These are phyloP conservation scores for Sordariomycetes sp. DNA, from an alignment of 2,329 filamentous ascomycete genomes.

Conservation along the genomic window DNA sequence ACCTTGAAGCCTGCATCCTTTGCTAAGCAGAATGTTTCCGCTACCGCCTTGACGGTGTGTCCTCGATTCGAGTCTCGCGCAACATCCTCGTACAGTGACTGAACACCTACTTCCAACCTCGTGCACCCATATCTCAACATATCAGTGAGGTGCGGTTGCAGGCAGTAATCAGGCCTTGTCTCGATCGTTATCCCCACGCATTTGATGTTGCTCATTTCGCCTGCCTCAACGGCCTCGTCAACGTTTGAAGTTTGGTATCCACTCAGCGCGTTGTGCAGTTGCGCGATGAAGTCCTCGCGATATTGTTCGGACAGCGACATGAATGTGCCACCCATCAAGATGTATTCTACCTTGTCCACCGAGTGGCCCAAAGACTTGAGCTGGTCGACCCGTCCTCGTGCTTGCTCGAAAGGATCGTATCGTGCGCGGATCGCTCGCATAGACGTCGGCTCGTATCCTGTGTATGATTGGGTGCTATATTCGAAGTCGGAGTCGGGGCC, in stretches of 20 bases:
- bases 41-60: constrained; percentile 90
- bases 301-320: constrained; percentile 92
- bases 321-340: constrained; percentile 99
- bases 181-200: constrained; percentile 99
- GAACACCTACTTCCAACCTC: constrained; percentile 86
- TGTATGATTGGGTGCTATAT: constrained; percentile 98
- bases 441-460: constrained; percentile 94
- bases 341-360: constrained; percentile 98
- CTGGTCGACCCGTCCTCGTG: constrained; percentile 89
- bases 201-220: constrained; percentile 94
- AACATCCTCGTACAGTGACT: constrained; percentile 95
- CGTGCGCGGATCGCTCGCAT: constrained; percentile 96
- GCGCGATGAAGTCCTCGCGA: constrained; percentile 86
- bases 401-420: constrained; percentile 97
- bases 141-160: constrained; percentile 87
- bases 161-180: constrained; percentile 91
- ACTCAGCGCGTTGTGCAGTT: constrained; percentile 92
- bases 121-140: constrained; percentile 99
- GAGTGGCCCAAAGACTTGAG: constrained; percentile 92
- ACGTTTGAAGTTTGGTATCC: constrained; percentile 92
- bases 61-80: constrained; percentile 96
- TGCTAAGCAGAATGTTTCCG: constrained; percentile 92
- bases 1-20: constrained; percentile 99
- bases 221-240: constrained; percentile 88
- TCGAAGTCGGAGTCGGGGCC: constrained; percentile 98